These are phyloP conservation scores for Phytophthora podocarpi DNA, from an alignment of 352 stramenopile genomes.

Conservation along the genomic window DNA sequence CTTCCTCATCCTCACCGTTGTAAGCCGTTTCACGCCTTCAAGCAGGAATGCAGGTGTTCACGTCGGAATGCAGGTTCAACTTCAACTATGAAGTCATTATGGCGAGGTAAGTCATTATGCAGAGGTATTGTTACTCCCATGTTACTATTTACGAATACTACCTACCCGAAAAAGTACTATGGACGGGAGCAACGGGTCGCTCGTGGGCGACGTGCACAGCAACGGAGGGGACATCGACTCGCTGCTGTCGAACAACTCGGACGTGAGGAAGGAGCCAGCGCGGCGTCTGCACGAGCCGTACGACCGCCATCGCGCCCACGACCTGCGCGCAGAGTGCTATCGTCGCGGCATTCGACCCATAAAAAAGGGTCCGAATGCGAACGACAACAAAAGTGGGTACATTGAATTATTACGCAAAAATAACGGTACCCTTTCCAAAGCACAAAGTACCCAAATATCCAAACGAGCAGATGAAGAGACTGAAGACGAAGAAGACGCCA, in stretches of 20 bases:
- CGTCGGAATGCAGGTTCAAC: constrained; percentile 2
- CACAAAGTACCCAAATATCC: constrained; percentile 21
- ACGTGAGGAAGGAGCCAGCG: constrained; percentile 28
- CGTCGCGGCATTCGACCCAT: constrained; percentile 72
- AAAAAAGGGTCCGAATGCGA: constrained; percentile 84
- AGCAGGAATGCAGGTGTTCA: too few species aligned
- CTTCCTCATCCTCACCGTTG: constrained; percentile 22
- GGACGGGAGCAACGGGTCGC: constrained; percentile 24
- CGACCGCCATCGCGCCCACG: constrained; percentile 75
- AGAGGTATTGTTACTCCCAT: too few species aligned
- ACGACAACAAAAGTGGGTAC: constrained; percentile 88
- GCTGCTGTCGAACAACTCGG: constrained; percentile 53
- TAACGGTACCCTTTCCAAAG: constrained; percentile 40
- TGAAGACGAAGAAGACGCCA: constrained; percentile 29
- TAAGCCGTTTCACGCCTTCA: constrained; percentile 5
- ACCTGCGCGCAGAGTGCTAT: constrained; percentile 82
- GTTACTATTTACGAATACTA: not conserved
- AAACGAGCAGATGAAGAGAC: constrained; percentile 30
- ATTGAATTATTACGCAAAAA: constrained; percentile 70
- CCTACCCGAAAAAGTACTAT: constrained; percentile 9
- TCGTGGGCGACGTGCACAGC: constrained; percentile 53
- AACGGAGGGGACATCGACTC: constrained; percentile 69
- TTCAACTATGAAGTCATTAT: constrained; percentile 9
- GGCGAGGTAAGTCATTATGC: not conserved
- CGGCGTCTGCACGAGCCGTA: constrained; percentile 70